Conservation (phyloP, 768 basidiomycete species). For the Favolaschia claudopus region DNA sequence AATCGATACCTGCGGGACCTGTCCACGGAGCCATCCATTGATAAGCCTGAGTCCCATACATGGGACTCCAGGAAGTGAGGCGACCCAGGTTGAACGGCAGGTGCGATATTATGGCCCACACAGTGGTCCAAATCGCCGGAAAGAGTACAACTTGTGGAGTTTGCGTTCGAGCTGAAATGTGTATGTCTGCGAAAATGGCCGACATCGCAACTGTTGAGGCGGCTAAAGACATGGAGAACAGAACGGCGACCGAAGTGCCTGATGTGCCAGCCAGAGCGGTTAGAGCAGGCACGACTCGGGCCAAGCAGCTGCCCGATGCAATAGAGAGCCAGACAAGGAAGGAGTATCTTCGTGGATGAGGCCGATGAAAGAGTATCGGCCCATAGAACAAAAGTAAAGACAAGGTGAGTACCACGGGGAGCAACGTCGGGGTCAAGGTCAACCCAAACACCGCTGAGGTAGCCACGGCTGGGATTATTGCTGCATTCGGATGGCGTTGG, state of each 20-base stretch:
- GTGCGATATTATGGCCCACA: conserved; percentile 63
- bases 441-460: conserved; percentile 35
- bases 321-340: conserved; percentile 46
- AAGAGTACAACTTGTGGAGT: conserved; percentile 65
- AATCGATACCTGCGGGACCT: conserved; percentile 73
- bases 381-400: conserved; percentile 47
- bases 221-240: conserved; percentile 49
- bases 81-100: conserved; percentile 75
- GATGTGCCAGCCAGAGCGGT: conserved; percentile 66
- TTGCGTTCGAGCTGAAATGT: conserved; percentile 37
- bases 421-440: conserved; percentile 30
- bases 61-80: conserved; percentile 75
- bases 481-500: conserved; percentile 35
- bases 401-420: conserved; percentile 36
- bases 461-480: conserved; percentile 33
- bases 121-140: conserved; percentile 72
- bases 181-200: conserved; percentile 48
- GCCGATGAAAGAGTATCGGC: conserved; percentile 41
- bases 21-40: conserved; percentile 65
- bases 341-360: conserved; percentile 30
- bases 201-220: conserved; percentile 54
- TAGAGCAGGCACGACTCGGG: conserved; percentile 51
- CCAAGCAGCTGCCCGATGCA: conserved; percentile 48
- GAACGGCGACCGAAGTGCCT: conserved; percentile 52
- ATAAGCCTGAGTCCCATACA: conserved; percentile 61